phyloP scores from a whole-genome alignment of 78 protist genomes.

The Creolimax fragrantissima region DNA sequence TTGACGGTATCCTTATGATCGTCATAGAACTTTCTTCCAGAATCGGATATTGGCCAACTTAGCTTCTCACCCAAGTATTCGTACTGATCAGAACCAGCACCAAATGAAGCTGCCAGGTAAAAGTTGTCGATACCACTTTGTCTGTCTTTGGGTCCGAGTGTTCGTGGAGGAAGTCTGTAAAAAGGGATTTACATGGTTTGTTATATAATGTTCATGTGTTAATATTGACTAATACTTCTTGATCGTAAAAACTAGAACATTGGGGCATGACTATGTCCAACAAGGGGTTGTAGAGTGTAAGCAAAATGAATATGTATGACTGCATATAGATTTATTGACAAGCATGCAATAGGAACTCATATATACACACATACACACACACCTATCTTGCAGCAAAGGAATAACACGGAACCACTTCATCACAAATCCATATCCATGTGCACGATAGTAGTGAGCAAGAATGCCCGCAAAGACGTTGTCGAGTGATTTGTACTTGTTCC shows the following conservation, averaged over 20 bases:
- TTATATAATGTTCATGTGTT: no score
- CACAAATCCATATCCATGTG: neutral
- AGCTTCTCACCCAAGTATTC: neutral
- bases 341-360: no score
- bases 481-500: neutral
- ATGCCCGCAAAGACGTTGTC: neutral
- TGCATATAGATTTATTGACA: no score
- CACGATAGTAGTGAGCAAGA: neutral
- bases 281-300: no score
- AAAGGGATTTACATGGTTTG: no score
- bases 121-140: neutral
- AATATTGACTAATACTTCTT: no score
- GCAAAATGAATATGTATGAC: no score
- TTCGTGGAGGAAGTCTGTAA: neutral
- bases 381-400: neutral
- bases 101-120: neutral
- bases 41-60: neutral
- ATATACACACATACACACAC: no score
- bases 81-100: neutral
- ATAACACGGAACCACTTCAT: neutral
- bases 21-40: neutral
- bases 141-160: neutral
- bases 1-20: no score
- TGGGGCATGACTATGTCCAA: no score
- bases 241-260: no score